Base-by-base conservation (phyloP, 805 yeast genomes). In the Metschnikowia anglica region DNA sequence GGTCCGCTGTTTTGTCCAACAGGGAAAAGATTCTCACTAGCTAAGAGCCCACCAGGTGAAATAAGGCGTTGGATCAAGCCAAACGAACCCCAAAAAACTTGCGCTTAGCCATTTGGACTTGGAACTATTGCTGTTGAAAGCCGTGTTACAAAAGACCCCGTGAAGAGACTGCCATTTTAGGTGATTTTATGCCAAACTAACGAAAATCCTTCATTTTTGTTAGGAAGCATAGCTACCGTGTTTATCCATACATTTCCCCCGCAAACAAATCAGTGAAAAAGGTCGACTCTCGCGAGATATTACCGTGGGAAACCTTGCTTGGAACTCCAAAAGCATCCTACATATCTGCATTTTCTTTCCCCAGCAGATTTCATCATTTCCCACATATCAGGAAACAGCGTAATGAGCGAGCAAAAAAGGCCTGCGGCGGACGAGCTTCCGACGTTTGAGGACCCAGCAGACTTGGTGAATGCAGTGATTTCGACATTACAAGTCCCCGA, bases 401-500 rank as follows among this genome's bases (percentile, higher is more conserved):
- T n/a, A n/a, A 39, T 39, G 43, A 26, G 26, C 28, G 43, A 39
- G 20, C 42, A 26, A 13, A 40, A 40, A 28, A 37, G 43, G 24
- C 41, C 47, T 5, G 47, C 41, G 4, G n/a, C 39, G 25, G 48
- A 44, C 15, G 54, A 51, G 17, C 52, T 58, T n/a, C 70, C 73
- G 17, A 43, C 55, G 11, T 77, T 76, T 47, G 81, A 78, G 25
- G 84, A 81, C 58, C 80, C 81, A 2, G 71, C 70, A 30, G 88
- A 85, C 35, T 66, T 84, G 43, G 77, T 85, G 36, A 85, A 88
- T 59, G 81, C 83, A 15, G 87, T 90, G 16, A 85, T 88, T 24
- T 74, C 86, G 18, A 73, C 79, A 9, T 71, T 93, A 43, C 74
- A 78, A 10, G 69, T 74, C 10, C 97, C 98, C 0, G 81, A 81